Base-by-base conservation (phyloP, 2,329 filamentous ascomycete genomes). In the Paraphaeosphaeria minitans region DNA sequence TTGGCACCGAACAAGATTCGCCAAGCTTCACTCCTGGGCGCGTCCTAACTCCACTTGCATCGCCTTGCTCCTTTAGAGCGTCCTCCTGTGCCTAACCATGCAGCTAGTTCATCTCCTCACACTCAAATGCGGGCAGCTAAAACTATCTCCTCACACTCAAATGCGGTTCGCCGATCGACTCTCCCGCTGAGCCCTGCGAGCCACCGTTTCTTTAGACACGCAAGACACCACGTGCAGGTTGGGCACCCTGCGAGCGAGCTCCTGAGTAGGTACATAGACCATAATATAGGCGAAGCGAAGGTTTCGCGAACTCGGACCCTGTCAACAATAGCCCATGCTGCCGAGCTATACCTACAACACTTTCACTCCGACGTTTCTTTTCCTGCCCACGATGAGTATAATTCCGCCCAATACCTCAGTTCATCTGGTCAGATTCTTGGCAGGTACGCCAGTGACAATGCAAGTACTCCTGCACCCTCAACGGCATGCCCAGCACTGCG, bases 401-500 rank as follows among this genome's bases (percentile, higher is more conserved):
- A 9, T 35, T 41, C n/a, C 22, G 13, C 12, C 24, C 13, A 39
- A 29, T 10, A 14, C 24, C 33, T n/a, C 35, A 10, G 13, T 39
- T n/a, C 13, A 19, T 37, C 24, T 43, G 33, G 39, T 52, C 56
- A 52, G 59, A 10, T 53, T 49, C 31, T 49, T 55, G 43, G 55
- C 53, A 52, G 52, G 50, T 5, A n/a, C 14, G 46, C 52, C 51
- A 46, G 46, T 59, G 55, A 50, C 55, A 61, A 63, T 70, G 66
- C 69, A 69, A 64, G 64, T 62, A 64, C 65, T 58, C 56, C 57
- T 62, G 63, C 65, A 59, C 56, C 57, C 55, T 61, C 55, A 50
- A 59, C 47, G 53, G 69, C 68, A 73, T 70, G 71, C 72, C 71
- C 73, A 73, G 70, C 53, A 31, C 65, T 60, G 66, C 62, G 48